Evolutionary conservation across 2,329 filamentous ascomycete species (phyloP).

Genomic region (Cladosporium sp.): DNA sequence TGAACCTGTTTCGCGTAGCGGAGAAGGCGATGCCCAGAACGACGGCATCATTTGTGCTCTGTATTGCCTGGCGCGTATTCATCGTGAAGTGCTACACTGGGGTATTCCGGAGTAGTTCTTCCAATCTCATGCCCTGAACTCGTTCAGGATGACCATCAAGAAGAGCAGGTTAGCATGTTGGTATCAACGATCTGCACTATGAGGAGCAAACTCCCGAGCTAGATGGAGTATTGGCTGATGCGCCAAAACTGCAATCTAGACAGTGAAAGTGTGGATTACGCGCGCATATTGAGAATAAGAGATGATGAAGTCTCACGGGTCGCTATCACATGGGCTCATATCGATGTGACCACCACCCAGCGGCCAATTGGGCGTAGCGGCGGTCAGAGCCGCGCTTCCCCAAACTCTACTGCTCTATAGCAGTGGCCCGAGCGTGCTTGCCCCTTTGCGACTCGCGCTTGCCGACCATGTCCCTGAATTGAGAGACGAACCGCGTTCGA

Average conservation of each 20-base stretch:
- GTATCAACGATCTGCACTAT: background rate
- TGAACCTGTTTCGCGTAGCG: constrained; percentile 76
- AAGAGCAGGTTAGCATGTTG: background rate
- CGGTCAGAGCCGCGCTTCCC: background rate
- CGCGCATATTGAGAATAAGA: no score
- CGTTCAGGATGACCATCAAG: background rate
- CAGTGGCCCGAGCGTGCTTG: constrained; percentile 1
- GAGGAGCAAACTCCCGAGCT: background rate
- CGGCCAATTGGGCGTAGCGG: background rate
- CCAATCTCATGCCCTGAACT: background rate
- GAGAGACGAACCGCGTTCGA: background rate
- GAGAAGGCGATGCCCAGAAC: constrained; percentile 87
- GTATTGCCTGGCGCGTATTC: constrained; percentile 86
- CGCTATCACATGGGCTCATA: background rate
- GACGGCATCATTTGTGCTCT: constrained; percentile 67
- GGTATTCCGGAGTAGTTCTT: background rate
- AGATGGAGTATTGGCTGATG: background rate
- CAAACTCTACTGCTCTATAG: background rate
- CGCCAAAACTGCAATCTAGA: background rate
- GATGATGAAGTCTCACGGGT: background rate
- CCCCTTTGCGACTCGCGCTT: constrained; percentile 1
- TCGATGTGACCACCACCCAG: background rate
- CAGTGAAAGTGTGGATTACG: background rate
- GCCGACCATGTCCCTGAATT: background rate
- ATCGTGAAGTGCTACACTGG: constrained; percentile 46